Evolutionary conservation across 495 filamentous ascomycete genomes (phyloP).

Genomic region (Xylaria acuta): DNA sequence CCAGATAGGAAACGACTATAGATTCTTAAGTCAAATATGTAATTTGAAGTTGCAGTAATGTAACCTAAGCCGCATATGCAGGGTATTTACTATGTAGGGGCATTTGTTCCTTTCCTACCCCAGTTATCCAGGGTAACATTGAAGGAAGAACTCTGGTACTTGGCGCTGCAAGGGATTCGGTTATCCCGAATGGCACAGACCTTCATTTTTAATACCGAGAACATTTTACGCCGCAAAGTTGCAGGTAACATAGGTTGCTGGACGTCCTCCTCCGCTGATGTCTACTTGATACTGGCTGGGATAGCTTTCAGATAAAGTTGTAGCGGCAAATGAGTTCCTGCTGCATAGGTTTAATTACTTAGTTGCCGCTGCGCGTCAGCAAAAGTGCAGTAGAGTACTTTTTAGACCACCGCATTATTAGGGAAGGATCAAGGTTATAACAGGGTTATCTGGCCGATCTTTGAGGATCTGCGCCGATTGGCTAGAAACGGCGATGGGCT

Average conservation of each 20-base stretch:
- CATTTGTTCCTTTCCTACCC: neutral
- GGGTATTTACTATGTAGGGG: neutral
- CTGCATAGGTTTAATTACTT: neutral
- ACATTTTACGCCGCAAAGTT: neutral
- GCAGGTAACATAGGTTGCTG: neutral
- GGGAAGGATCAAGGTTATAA: neutral
- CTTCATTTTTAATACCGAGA: neutral
- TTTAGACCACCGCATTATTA: neutral
- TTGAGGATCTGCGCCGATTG: neutral
- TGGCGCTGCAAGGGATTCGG: conserved; percentile 1
- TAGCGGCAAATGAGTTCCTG: neutral
- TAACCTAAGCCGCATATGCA: conserved; percentile 3
- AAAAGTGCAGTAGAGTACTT: neutral
- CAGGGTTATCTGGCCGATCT: neutral
- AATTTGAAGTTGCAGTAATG: neutral
- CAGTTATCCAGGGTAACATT: neutral
- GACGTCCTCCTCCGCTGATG: neutral
- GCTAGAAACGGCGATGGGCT: neutral
- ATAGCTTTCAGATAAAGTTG: neutral
- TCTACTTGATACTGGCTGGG: neutral
- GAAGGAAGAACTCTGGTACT: neutral
- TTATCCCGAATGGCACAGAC: conserved; percentile 2
- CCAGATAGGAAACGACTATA: neutral
- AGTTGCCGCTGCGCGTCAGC: neutral
- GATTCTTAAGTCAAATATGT: neutral